phyloP scores from a whole-genome alignment of 2,329 filamentous ascomycete species.

The Phoma sp. region DNA sequence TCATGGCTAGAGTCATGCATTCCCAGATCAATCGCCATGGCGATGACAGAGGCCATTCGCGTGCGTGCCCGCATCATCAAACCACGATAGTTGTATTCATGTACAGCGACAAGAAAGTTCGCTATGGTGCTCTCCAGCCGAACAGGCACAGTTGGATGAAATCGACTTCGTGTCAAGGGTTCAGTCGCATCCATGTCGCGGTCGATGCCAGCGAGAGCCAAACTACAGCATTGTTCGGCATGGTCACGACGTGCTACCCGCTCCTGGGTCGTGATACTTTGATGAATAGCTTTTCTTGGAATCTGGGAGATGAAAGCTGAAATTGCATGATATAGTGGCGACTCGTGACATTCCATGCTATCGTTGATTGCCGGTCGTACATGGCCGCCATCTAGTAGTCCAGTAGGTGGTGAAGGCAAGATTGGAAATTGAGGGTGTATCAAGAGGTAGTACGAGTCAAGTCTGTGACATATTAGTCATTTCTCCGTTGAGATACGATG shows the following conservation, averaged over 20 bases:
- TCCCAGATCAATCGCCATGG: conserved; percentile 10
- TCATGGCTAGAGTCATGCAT: not conserved
- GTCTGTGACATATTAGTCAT: not conserved
- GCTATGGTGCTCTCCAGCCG: conserved; percentile 5
- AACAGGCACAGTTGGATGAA: conserved; percentile 7
- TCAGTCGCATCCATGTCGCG: conserved; percentile 5
- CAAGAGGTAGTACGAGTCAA: conserved; percentile 9
- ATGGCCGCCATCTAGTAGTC: not conserved
- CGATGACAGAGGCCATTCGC: conserved; percentile 10
- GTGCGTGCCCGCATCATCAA: conserved; percentile 8
- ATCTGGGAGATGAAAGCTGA: conserved; percentile 1
- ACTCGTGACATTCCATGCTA: not conserved
- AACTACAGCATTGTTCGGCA: not conserved
- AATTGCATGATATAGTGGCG: conserved; percentile 9
- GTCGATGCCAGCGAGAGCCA: conserved; percentile 3
- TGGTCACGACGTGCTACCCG: not conserved
- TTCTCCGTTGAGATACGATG: not conserved
- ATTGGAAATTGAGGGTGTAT: conserved; percentile 11
- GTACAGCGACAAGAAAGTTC: conserved; percentile 3
- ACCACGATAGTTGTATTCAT: conserved; percentile 13
- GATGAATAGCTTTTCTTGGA: not conserved
- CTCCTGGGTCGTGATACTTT: not conserved
- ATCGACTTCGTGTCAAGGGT: not conserved
- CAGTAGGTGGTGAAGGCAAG: not conserved
- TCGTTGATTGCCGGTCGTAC: not conserved